Evolutionary conservation across 139 green algal species (phyloP).

Genomic region (Zygnema cylindricum): DNA sequence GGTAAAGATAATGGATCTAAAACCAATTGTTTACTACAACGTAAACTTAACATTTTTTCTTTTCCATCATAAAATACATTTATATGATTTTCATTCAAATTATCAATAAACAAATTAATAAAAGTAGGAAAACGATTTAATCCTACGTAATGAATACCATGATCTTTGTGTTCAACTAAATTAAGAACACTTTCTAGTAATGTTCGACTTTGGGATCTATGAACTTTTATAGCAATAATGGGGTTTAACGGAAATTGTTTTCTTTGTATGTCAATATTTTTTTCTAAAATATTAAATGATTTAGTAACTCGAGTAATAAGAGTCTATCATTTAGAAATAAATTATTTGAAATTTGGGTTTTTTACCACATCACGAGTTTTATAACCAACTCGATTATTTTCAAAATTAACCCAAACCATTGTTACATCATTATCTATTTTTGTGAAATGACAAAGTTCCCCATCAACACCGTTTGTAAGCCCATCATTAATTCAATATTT

Average conservation of each 20-base stretch:
- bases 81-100: not conserved
- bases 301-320: not conserved
- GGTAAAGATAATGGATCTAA: not conserved
- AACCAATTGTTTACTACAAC: not conserved
- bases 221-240: not conserved
- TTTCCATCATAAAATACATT: not conserved
- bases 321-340: not conserved
- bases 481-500: not conserved
- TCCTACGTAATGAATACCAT: not conserved
- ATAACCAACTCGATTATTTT: not conserved
- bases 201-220: not conserved
- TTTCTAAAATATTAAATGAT: not conserved
- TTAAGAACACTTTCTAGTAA: not conserved
- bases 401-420: not conserved
- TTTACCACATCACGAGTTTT: not conserved
- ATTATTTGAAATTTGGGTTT: not conserved
- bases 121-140: not conserved
- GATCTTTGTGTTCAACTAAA: not conserved
- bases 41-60: not conserved
- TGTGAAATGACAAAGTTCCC: not conserved
- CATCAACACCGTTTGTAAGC: not conserved
- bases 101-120: not conserved
- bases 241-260: not conserved
- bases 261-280: not conserved
- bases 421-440: not conserved